These are phyloP conservation scores for Lupinus albus DNA, from an alignment of 306 rosid species.

Conservation along the genomic window DNA sequence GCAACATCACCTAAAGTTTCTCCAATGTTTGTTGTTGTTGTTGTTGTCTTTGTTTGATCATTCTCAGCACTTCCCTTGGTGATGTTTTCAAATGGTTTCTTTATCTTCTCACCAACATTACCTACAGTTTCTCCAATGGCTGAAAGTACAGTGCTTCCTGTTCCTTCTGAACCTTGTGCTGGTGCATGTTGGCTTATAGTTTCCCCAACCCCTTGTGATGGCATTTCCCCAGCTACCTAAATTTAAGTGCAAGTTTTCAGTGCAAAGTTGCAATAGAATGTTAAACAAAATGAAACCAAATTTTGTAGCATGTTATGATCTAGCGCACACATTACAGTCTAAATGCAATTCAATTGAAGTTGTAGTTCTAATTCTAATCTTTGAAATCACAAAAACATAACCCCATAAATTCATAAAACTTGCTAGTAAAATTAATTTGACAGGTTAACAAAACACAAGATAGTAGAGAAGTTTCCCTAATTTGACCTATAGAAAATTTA, in stretches of 20 bases:
- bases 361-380: background rate
- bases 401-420: too few species aligned
- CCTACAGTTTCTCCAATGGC: conserved; percentile 30
- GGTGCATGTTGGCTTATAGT: conserved; percentile 32
- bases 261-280: background rate
- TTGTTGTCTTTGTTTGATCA: background rate
- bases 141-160: conserved; percentile 35
- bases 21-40: background rate
- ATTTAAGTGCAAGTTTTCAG: conserved; percentile 32
- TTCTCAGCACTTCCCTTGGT: background rate
- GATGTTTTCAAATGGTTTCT: conserved; percentile 34
- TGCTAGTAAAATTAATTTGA: too few species aligned
- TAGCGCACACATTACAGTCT: background rate
- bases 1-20: conserved; percentile 7
- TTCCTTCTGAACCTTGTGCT: conserved; percentile 35
- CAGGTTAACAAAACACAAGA: too few species aligned
- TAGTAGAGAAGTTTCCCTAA: too few species aligned
- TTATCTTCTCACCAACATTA: conserved; percentile 30
- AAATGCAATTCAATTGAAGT: background rate
- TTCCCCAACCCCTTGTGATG: conserved; percentile 39
- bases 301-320: background rate
- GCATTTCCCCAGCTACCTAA: conserved; percentile 37
- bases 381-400: background rate
- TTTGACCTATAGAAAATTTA: too few species aligned
- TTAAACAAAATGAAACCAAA: background rate